A percentile compares a stretch with the other conserved stretches of the same genome.
Conservation (phyloP, 2,329 filamentous ascomycete genomes). For the Lachnellula subtilissima region DNA sequence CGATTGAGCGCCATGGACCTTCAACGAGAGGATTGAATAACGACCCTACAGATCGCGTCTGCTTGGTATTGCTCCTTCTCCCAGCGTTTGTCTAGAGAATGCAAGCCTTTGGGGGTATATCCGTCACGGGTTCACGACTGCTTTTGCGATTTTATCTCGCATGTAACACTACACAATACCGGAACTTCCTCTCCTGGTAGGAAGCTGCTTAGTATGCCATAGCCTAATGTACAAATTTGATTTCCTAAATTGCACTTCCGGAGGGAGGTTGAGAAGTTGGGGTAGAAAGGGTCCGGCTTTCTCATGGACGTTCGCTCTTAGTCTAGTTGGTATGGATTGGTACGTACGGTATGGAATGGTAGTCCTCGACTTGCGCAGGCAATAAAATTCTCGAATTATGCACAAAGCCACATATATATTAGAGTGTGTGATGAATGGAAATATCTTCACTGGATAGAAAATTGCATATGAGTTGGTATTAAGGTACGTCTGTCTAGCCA, state of each 20-base stretch:
- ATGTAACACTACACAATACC: slow-evolving; percentile 30
- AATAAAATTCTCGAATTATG: slow-evolving; percentile 17
- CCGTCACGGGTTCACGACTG: slow-evolving; percentile 18
- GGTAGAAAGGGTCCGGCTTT: slow-evolving; percentile 13
- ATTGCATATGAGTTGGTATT: neutral
- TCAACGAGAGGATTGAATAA: slow-evolving; percentile 14
- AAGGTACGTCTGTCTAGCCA: neutral
- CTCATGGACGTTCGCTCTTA: slow-evolving; percentile 23
- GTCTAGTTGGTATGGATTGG: slow-evolving; percentile 15
- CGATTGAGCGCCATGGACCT: slow-evolving; percentile 5
- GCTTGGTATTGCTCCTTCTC: neutral
- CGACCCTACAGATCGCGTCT: slow-evolving; percentile 1
- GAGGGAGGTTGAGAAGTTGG: slow-evolving; percentile 3
- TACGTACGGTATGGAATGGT: neutral
- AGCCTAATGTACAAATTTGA: slow-evolving; percentile 28
- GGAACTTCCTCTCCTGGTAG: slow-evolving; percentile 16
- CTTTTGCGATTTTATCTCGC: slow-evolving; percentile 16
- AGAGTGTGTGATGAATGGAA: neutral
- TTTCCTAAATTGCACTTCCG: slow-evolving; percentile 22
- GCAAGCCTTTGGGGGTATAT: neutral
- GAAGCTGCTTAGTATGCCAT: slow-evolving; percentile 19
- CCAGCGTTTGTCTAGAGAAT: neutral
- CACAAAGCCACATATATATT: too few relatives aligned
- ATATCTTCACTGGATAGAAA: neutral
- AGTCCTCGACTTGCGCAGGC: slow-evolving; percentile 19